These are phyloP conservation scores for Fusarium proliferatum DNA, from an alignment of 2,329 filamentous ascomycete genomes.

Conservation along the genomic window DNA sequence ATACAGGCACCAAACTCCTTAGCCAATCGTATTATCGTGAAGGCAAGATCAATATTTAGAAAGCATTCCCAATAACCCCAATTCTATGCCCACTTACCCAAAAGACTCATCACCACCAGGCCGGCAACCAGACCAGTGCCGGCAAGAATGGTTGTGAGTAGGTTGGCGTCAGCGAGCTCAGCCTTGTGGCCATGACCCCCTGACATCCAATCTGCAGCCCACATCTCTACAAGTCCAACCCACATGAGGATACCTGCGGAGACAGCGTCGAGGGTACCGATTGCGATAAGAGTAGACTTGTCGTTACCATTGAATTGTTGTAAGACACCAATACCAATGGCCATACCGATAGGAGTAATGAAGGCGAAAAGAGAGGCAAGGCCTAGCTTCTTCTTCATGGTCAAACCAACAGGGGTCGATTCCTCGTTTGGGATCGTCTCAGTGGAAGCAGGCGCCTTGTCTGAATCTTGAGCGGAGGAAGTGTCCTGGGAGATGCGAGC, in stretches of 20 bases:
- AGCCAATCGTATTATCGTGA: constrained; percentile 4
- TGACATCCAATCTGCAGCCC: constrained; percentile 77
- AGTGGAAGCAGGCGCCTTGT: constrained; percentile 44
- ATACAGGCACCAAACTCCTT: constrained; percentile 14
- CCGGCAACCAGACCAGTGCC: constrained; percentile 68
- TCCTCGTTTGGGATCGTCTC: constrained; percentile 35
- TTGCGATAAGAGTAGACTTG: constrained; percentile 73
- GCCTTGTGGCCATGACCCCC: constrained; percentile 53
- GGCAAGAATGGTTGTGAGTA: constrained; percentile 61
- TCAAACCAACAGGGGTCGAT: constrained; percentile 41
- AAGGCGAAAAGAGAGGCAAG: constrained; percentile 74
- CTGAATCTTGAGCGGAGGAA: constrained; percentile 33
- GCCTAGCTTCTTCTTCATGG: constrained; percentile 64
- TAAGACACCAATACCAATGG: constrained; percentile 79
- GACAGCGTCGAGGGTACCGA: constrained; percentile 79
- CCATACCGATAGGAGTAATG: constrained; percentile 83
- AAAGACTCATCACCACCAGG: constrained; percentile 75
- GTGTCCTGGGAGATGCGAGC: constrained; percentile 36
- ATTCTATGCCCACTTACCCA: constrained; percentile 79
- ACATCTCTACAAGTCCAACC: constrained; percentile 85
- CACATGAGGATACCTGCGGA: constrained; percentile 82
- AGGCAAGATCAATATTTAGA: background rate
- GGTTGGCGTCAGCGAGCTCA: constrained; percentile 65
- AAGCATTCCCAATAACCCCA: background rate
- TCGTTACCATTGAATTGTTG: constrained; percentile 79